Base-by-base conservation (phyloP, 805 yeast species). In the Komagataella ulmi region DNA sequence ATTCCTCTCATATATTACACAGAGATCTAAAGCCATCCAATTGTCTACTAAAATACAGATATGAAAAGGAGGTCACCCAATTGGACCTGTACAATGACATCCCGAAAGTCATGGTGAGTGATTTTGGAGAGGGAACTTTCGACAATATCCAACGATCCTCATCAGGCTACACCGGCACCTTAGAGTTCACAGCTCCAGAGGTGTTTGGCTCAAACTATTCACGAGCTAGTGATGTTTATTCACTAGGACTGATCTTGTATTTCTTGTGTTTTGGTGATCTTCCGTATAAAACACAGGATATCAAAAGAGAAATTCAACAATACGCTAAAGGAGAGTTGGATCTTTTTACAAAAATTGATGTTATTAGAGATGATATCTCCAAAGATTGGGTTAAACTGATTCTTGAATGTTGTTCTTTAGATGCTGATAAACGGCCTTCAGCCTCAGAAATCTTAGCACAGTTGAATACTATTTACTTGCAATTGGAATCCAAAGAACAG, bases 21-120 rank as follows among this genome's bases (percentile, higher is more conserved):
- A 72, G 97, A 30, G 97, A 89, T 63, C 70, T 89, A 55, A 89
- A 89, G 59, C 97, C 97, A 0, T 85, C 95, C 1, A 89, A 89
- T 59, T 88, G 96, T 66, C 69, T 89, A 24, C 66, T 89, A 49
- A 78, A 74, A 51, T 58, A 62, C 1, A 58, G 58, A 21, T 74
- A 64, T 50, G 47, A 57, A 2, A 53, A 54, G 3, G 44, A 56
- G 21, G 55, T 63, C 14, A 49, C 49, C 17, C 57, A 59, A 3
- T 45, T 60, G n/a, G 52, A 53, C 2, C 60, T 64, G 10, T 53
- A 64, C 1, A 52, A 57, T 5, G 54, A 55, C 23, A 69, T 83
- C 10, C 96, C 96, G 0, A 76, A 73, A n/a, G 77, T 87, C 1
- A 71, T 88, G 12, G 90, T 89, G 10, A 82, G 95, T 47, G 97